Conservation (phyloP, 2,329 filamentous ascomycete species). For the Epichloe brachyelytri region DNA sequence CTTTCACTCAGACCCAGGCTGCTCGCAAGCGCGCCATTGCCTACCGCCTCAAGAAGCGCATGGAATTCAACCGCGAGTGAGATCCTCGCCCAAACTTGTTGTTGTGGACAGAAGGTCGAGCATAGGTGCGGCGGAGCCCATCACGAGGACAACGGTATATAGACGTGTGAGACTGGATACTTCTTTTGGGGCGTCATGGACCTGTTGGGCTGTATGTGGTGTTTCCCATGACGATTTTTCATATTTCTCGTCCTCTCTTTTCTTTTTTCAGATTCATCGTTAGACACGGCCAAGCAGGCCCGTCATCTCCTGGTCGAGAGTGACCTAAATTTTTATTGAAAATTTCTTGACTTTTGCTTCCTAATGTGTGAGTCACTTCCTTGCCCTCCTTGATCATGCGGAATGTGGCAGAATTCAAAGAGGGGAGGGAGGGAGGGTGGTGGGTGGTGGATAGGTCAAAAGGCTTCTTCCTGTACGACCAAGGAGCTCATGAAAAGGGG, state of each 20-base stretch:
- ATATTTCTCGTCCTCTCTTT: not conserved
- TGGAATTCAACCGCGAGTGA: conserved; percentile 17
- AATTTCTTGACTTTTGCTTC: too few species aligned
- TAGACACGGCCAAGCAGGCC: not conserved
- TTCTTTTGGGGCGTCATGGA: not conserved
- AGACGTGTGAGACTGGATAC: not conserved
- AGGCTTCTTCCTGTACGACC: too few species aligned
- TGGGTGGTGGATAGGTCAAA: too few species aligned
- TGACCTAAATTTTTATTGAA: too few species aligned
- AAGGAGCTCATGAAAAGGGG: too few species aligned
- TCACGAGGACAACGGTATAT: not conserved
- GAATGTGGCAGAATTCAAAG: too few species aligned
- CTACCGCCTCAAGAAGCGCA: conserved; percentile 31
- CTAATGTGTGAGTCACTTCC: too few species aligned
- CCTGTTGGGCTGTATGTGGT: not conserved
- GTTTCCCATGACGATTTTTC: not conserved
- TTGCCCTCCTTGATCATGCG: too few species aligned
- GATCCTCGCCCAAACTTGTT: not conserved
- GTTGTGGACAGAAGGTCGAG: not conserved
- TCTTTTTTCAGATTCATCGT: not conserved
- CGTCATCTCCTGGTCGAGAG: not conserved
- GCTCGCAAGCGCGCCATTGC: conserved; percentile 50
- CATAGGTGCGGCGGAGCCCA: not conserved
- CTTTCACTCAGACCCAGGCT: conserved; percentile 47
- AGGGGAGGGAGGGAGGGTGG: too few species aligned